phyloP scores from a whole-genome alignment of 495 filamentous ascomycete genomes.

The Xylaria longipes region DNA sequence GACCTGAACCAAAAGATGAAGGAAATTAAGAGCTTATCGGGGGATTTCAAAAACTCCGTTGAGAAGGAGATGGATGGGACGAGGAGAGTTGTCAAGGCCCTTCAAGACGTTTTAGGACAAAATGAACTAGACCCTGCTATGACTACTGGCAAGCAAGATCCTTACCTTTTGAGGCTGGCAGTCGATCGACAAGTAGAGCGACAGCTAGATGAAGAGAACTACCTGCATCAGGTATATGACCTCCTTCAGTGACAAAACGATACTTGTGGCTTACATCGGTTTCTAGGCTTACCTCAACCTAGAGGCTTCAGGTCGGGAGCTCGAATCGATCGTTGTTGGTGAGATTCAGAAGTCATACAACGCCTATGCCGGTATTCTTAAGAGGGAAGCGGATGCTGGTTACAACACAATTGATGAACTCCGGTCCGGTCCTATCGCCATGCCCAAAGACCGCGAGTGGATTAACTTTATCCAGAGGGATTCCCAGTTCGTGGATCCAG shows the following conservation, averaged over 20 bases:
- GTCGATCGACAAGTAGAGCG: conserved; percentile 89
- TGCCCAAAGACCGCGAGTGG: conserved; percentile 95
- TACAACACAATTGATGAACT: conserved; percentile 81
- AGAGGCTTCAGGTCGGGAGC: conserved; percentile 90
- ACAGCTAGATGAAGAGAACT: conserved; percentile 97
- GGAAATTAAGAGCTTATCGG: conserved; percentile 89
- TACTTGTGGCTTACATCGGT: conserved; percentile 14
- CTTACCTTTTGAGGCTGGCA: conserved; percentile 80
- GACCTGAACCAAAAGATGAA: conserved; percentile 96
- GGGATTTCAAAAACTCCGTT: conserved; percentile 92
- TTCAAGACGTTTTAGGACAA: conserved; percentile 80
- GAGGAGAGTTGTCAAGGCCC: conserved; percentile 70
- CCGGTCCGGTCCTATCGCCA: conserved; percentile 79
- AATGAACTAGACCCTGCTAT: conserved; percentile 77
- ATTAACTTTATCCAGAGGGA: conserved; percentile 79
- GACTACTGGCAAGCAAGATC: conserved; percentile 85
- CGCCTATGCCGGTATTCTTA: conserved; percentile 86
- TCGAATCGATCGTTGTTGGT: conserved; percentile 93
- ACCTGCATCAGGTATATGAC: conserved; percentile 80
- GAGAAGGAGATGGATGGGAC: conserved; percentile 80
- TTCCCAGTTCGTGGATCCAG: conserved; percentile 87
- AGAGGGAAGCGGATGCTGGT: conserved; percentile 83
- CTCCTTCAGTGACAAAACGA: background rate
- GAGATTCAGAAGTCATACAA: conserved; percentile 98
- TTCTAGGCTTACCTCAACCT: conserved; percentile 89